Percentiles rank a stretch among this genome's conserved stretches.
phyloP scores from a whole-genome alignment of 2,329 filamentous ascomycete genomes.

The Dendrostoma leiphaemia region DNA sequence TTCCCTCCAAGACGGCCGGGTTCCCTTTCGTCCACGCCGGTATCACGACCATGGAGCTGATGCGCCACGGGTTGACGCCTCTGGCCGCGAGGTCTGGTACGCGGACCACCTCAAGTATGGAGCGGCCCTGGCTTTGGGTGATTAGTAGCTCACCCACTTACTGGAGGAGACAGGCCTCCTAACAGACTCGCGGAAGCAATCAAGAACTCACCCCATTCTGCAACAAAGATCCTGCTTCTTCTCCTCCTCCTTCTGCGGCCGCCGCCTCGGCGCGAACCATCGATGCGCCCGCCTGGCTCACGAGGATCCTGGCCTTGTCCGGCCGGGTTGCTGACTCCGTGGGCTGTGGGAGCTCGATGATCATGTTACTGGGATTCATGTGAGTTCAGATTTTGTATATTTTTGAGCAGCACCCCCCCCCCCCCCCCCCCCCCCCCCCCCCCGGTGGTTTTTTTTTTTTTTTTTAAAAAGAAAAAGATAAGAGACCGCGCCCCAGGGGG shows the following conservation, averaged over 20 bases:
- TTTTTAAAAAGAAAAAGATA: neutral
- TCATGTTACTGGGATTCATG: slow-evolving; percentile 17
- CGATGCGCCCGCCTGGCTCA: slow-evolving; percentile 23
- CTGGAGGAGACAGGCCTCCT: no score
- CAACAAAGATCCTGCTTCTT: slow-evolving; percentile 23
- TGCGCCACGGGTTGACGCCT: slow-evolving; percentile 30
- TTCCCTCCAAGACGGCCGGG: slow-evolving; percentile 15
- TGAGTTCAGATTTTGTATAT: no score
- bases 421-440: no score
- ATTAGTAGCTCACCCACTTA: neutral
- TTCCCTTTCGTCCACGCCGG: slow-evolving; percentile 27
- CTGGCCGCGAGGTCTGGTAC: slow-evolving; percentile 25
- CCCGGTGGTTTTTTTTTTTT: no score
- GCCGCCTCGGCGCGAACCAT: slow-evolving; percentile 23
- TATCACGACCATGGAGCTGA: slow-evolving; percentile 24
- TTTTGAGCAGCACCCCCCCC: no score
- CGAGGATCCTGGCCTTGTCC: slow-evolving; percentile 21
- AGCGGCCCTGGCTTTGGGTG: slow-evolving; percentile 21
- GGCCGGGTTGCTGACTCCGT: slow-evolving; percentile 17
- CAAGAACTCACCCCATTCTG: slow-evolving; percentile 28
- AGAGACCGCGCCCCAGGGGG: no score
- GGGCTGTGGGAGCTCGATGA: slow-evolving; percentile 26
- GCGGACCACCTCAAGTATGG: slow-evolving; percentile 26
- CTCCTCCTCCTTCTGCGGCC: no score
- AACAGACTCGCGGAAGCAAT: no score